Evolutionary conservation across 768 basidiomycete genomes (phyloP).

Genomic region (Kwoniella newhampshirensis): DNA sequence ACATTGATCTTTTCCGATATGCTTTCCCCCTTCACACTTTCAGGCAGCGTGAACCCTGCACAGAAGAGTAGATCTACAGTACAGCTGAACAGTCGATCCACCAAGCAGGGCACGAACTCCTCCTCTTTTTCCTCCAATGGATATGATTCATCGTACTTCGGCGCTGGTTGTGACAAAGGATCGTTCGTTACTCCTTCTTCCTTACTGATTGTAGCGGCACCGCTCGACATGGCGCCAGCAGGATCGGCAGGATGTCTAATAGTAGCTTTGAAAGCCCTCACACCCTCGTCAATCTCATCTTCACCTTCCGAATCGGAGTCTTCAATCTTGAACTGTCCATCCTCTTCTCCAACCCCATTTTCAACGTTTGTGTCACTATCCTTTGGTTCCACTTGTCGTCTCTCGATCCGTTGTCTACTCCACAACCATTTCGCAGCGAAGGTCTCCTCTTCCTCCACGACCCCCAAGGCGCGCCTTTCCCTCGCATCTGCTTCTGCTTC

Average conservation of each 20-base stretch:
- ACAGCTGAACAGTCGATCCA: constrained; percentile 74
- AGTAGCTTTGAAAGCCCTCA: constrained; percentile 37
- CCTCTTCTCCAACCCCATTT: constrained; percentile 8
- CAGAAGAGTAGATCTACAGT: constrained; percentile 86
- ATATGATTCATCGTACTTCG: not conserved
- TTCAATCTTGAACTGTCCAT: constrained; percentile 46
- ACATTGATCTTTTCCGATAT: constrained; percentile 53
- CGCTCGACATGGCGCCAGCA: not conserved
- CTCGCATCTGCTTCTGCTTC: constrained; percentile 53
- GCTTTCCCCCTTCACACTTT: constrained; percentile 36
- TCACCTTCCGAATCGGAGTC: constrained; percentile 40
- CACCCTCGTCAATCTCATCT: constrained; percentile 27
- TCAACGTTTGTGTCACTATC: constrained; percentile 16
- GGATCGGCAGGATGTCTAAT: constrained; percentile 28
- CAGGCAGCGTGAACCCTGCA: constrained; percentile 87
- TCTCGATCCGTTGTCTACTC: constrained; percentile 64
- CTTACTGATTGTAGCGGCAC: constrained; percentile 1
- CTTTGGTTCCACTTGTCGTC: constrained; percentile 29
- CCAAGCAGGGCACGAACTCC: constrained; percentile 69
- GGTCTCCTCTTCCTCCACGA: constrained; percentile 19
- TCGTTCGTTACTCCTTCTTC: constrained; percentile 16
- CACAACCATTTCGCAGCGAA: constrained; percentile 83
- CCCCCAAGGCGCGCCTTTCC: constrained; percentile 8
- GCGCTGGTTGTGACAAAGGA: constrained; percentile 19
- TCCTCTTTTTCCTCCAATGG: constrained; percentile 34